Conservation (phyloP, 768 basidiomycete species). For the Glaciozyma martinii region DNA sequence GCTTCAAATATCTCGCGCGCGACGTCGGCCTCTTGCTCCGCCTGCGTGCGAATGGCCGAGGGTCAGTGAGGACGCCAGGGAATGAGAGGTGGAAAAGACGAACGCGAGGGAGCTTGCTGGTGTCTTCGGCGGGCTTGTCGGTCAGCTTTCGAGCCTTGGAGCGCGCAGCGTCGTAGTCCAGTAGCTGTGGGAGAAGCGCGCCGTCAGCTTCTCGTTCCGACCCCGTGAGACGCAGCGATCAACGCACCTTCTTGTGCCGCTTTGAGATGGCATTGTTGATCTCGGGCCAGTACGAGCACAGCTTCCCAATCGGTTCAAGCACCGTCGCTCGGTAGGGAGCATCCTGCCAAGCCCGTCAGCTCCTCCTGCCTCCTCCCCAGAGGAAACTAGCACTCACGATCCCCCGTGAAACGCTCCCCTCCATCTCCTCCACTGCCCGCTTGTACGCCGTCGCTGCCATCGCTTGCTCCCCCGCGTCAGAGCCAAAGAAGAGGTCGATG, state of each 20-base stretch:
- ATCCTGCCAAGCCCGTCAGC: conserved; percentile 50
- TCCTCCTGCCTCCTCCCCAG: neutral
- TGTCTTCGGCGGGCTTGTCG: conserved; percentile 88
- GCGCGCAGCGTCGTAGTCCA: conserved; percentile 90
- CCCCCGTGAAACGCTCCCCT: conserved; percentile 70
- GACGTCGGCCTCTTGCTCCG: conserved; percentile 93
- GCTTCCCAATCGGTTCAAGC: conserved; percentile 89
- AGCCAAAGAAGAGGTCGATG: conserved; percentile 75
- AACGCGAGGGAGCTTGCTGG: conserved; percentile 78
- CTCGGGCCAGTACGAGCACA: conserved; percentile 88
- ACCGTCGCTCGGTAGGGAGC: conserved; percentile 88
- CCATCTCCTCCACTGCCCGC: conserved; percentile 85
- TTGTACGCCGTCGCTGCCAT: conserved; percentile 98
- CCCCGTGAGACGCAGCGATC: neutral
- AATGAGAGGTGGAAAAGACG: conserved; percentile 20
- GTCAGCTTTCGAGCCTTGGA: conserved; percentile 79
- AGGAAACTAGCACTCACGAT: conserved; percentile 51
- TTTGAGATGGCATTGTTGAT: conserved; percentile 90
- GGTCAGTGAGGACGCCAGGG: conserved; percentile 3
- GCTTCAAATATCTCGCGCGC: conserved; percentile 86
- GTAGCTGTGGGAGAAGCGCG: conserved; percentile 49
- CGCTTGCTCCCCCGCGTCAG: conserved; percentile 67
- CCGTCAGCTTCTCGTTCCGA: neutral
- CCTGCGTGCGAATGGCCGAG: conserved; percentile 44
- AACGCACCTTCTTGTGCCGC: conserved; percentile 85